Percentiles rank a stretch among this genome's conserved stretches.
Evolutionary conservation across 306 rosid species (phyloP).

Genomic region (Citrullus colocynthis): DNA sequence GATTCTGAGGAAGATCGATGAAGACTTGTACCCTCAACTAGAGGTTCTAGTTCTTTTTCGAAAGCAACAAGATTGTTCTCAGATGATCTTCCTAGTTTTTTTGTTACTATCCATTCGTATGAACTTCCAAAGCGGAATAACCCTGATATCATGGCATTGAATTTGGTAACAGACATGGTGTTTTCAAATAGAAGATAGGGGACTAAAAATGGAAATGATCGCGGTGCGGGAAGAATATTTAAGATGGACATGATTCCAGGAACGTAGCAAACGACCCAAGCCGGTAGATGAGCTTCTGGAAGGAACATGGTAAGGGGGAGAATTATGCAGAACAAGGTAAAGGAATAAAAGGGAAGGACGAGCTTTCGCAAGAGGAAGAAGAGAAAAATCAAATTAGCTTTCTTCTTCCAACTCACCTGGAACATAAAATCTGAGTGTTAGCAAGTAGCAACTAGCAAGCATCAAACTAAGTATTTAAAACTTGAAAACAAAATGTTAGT

Average conservation of each 20-base stretch:
- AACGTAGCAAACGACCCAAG: conserved; percentile 92
- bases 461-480: background rate
- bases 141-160: conserved; percentile 97
- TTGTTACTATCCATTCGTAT: conserved; percentile 94
- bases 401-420: conserved; percentile 80
- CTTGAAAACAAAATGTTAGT: background rate
- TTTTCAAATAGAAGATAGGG: conserved; percentile 95
- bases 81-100: conserved; percentile 90
- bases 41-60: conserved; percentile 60
- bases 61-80: conserved; percentile 71
- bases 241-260: conserved; percentile 92
- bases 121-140: conserved; percentile 83
- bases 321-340: conserved; percentile 94
- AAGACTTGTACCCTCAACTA: conserved; percentile 36
- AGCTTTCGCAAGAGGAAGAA: conserved; percentile 96
- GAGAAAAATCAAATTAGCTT: conserved; percentile 71
- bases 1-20: conserved; percentile 82
- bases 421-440: conserved; percentile 7
- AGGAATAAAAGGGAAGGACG: conserved; percentile 89
- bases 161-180: conserved; percentile 95
- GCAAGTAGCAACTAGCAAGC: background rate
- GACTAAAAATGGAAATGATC: conserved; percentile 80
- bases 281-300: conserved; percentile 94
- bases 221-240: conserved; percentile 74
- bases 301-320: conserved; percentile 97